These are phyloP conservation scores for Acacia confusa DNA, from an alignment of 306 rosid species.

Conservation along the genomic window DNA sequence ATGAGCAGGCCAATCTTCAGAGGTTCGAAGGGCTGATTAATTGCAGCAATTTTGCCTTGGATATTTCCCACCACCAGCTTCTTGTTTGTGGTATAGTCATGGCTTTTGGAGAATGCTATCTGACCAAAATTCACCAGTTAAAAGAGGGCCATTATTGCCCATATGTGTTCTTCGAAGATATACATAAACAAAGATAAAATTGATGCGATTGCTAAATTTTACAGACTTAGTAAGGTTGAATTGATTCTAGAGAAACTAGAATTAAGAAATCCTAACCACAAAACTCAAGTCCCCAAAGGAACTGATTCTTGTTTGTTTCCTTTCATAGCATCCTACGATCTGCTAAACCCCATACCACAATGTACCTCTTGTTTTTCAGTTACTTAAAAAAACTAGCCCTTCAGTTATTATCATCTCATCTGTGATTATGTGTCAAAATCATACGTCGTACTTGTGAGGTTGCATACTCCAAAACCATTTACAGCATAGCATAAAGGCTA, in stretches of 20 bases:
- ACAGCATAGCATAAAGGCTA: background rate
- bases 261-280: conserved; percentile 42
- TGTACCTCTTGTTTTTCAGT: background rate
- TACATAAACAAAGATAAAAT: background rate
- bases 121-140: background rate
- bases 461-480: conserved; percentile 25
- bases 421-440: background rate
- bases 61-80: background rate
- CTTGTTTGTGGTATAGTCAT: background rate
- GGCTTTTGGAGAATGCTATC: conserved; percentile 1
- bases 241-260: conserved; percentile 11
- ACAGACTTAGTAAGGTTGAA: conserved; percentile 11
- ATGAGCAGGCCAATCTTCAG: conserved; percentile 10
- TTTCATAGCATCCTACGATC: background rate
- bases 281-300: conserved; percentile 29
- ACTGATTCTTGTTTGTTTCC: conserved; percentile 35
- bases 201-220: background rate
- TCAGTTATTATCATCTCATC: background rate
- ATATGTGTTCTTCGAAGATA: background rate
- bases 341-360: background rate
- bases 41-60: conserved; percentile 11
- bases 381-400: background rate
- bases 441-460: background rate
- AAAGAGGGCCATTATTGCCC: background rate
- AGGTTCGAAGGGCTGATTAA: background rate